phyloP scores from a whole-genome alignment of 345 rosid genomes.

The Eucalyptus regnans region DNA sequence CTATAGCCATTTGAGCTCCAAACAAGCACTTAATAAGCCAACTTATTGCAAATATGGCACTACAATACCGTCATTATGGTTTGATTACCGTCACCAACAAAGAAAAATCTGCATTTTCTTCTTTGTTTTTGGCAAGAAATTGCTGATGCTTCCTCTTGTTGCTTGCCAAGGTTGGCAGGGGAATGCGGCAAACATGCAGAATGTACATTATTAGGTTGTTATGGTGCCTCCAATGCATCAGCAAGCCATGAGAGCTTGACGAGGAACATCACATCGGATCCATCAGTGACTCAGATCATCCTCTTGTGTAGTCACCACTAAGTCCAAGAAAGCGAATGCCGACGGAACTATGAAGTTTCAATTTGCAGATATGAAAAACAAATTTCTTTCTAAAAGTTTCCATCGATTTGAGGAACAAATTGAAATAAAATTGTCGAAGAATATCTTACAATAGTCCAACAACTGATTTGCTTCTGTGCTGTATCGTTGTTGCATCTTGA shows the following conservation, averaged over 20 bases:
- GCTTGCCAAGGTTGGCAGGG: not conserved
- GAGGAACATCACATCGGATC: not conserved
- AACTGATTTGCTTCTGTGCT: not conserved
- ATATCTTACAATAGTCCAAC: not conserved
- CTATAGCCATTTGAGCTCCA: not conserved
- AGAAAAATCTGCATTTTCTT: not conserved
- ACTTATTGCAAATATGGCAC: not conserved
- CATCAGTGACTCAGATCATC: not conserved
- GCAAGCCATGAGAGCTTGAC: not conserved
- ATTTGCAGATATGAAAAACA: not conserved
- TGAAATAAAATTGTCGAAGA: not conserved
- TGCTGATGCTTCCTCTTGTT: not conserved
- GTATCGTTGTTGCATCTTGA: not conserved
- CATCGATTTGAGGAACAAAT: not conserved
- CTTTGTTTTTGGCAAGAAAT: not conserved
- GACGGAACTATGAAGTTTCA: not conserved
- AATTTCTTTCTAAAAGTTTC: not conserved
- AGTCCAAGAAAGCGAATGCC: not conserved
- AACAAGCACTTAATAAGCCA: not conserved
- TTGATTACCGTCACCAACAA: not conserved
- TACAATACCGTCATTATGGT: not conserved
- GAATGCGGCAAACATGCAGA: not conserved
- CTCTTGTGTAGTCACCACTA: not conserved
- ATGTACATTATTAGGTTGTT: not conserved
- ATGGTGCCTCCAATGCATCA: conserved; percentile 1